A percentile compares a stretch with the other conserved stretches of the same genome.
Conservation (phyloP, 2,329 filamentous ascomycete species). For the Fusarium sp. region DNA sequence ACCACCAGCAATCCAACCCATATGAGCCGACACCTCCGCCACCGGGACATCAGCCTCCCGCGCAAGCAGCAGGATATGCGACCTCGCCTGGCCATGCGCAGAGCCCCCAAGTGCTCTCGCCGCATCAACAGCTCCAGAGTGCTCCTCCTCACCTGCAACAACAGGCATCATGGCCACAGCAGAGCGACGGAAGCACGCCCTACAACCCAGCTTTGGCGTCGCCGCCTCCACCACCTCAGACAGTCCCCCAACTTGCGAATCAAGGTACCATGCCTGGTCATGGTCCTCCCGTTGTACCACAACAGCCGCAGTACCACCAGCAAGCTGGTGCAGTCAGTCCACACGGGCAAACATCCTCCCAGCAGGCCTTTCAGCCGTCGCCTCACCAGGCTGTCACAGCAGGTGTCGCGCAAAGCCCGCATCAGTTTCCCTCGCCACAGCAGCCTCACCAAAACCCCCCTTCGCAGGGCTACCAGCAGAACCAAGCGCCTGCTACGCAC, state of each 20-base stretch:
- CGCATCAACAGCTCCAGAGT: slow-evolving; percentile 6
- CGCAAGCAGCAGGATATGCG: background rate
- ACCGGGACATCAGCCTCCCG: background rate
- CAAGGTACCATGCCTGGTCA: background rate
- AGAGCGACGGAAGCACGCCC: background rate
- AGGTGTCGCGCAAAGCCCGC: background rate
- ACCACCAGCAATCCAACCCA: slow-evolving; percentile 2
- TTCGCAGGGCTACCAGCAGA: background rate
- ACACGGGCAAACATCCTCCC: background rate
- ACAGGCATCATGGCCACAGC: slow-evolving; percentile 7
- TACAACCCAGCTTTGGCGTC: background rate
- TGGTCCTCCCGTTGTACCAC: background rate
- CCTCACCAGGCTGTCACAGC: background rate
- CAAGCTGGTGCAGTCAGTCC: background rate
- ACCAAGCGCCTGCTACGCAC: background rate
- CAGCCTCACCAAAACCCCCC: background rate
- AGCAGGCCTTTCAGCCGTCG: background rate
- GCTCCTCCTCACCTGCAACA: background rate
- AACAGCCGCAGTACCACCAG: slow-evolving; percentile 5
- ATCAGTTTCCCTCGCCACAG: background rate
- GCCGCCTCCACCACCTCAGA: background rate
- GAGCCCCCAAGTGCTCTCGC: background rate
- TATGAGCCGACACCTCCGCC: background rate
- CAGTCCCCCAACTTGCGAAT: background rate
- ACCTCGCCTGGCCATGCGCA: background rate